phyloP scores from a whole-genome alignment of 495 filamentous ascomycete genomes.

The Lasiosphaeriaceae sp. region DNA sequence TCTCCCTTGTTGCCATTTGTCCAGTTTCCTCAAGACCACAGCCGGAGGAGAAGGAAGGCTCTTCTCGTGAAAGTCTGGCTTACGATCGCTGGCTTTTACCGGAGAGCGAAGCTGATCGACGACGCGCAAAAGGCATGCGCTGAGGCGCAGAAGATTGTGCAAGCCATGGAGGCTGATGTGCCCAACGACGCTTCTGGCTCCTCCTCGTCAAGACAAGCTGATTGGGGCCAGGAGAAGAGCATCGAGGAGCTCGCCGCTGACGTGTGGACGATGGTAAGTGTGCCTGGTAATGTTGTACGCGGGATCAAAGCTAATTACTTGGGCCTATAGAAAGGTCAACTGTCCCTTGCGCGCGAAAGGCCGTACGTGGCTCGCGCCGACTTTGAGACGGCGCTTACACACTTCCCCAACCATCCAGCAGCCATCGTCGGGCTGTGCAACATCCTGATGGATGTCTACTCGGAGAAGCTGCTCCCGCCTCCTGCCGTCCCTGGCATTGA shows the following conservation, averaged over 20 bases:
- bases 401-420: slow-evolving; percentile 68
- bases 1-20: slow-evolving; percentile 41
- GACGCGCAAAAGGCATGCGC: slow-evolving; percentile 74
- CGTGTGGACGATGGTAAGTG: slow-evolving; percentile 62
- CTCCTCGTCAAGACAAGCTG: slow-evolving; percentile 52
- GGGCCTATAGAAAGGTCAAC: slow-evolving; percentile 57
- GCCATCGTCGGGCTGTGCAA: slow-evolving; percentile 81
- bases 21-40: slow-evolving; percentile 47
- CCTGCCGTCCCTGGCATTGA: slow-evolving; percentile 38
- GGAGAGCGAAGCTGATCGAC: slow-evolving; percentile 69
- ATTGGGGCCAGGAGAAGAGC: slow-evolving; percentile 72
- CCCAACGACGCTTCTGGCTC: slow-evolving; percentile 46
- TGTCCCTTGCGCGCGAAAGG: slow-evolving; percentile 57
- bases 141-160: slow-evolving; percentile 72
- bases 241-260: slow-evolving; percentile 80
- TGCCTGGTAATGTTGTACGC: neutral
- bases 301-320: slow-evolving; percentile 28
- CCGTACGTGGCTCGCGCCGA: slow-evolving; percentile 64
- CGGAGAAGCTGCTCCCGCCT: slow-evolving; percentile 52
- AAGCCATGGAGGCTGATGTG: slow-evolving; percentile 50
- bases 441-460: slow-evolving; percentile 82
- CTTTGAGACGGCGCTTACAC: slow-evolving; percentile 76
- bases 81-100: slow-evolving; percentile 80
- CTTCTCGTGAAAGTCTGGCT: slow-evolving; percentile 82
- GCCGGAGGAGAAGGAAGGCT: slow-evolving; percentile 54